Base-by-base conservation (phyloP, 1,284 basidiomycete species). In the Cryptococcus sp. region DNA sequence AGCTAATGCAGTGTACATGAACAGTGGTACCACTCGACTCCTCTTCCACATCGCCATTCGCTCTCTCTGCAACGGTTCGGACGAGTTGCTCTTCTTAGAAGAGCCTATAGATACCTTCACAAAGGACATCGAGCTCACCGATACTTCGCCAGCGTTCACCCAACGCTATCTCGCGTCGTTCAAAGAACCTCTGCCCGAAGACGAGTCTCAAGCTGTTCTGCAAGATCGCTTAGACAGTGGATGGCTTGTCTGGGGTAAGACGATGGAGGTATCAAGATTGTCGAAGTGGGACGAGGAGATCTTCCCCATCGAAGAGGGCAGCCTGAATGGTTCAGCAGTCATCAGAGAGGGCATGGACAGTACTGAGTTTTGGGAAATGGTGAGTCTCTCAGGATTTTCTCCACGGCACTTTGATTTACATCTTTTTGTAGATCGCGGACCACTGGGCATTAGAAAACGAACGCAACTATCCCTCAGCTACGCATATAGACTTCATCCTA, bases 21-120 rank as follows among this genome's bases (percentile, higher is more conserved):
- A 54, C 56, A 91, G 88, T 55, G 90, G 87, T 2, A 78, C 94
- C 38, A 85, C 87, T 22, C 89, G 88, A 73, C 77, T 91, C 37
- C 82, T 88, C 40, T 85, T 86, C 60, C 87, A 87, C 67, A 81
- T 93, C 76, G 95, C 96, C 78, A 84, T 93, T 51, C 86, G 93
- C 45, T 89, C 91, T 6, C 89, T 91, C 61, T 85, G 88, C 34
- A 80, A 81, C 57, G 85, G 83, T 1, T 80, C 81, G 7, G 84
- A 87, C 40, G 67, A 89, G 52, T 64, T 65, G 52, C 81, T 96
- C 7, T 89, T 93, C 85, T 78, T 88, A 19, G 87, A 89, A 63
- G 85, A 89, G 75, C 89, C 89, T 82, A 80, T 72, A 44, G 93
- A 89, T 75, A 91, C 91, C 2, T 80, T 93, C 38, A 81, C 82